phyloP scores from a whole-genome alignment of 179 eudicot genomes.

The Heliamphora pulchella region DNA sequence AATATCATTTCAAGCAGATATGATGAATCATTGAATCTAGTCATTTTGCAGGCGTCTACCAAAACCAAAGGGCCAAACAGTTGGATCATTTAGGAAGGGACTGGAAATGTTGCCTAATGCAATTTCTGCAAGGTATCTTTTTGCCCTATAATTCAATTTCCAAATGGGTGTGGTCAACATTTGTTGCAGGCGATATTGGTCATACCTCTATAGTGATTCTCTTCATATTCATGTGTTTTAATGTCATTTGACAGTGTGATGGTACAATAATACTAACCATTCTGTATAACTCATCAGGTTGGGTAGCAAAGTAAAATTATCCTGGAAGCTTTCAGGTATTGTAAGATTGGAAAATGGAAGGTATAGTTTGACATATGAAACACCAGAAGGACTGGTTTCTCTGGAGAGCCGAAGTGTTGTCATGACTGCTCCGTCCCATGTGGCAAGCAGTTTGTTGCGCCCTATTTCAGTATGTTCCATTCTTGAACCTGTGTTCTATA shows the following conservation, averaged over 20 bases:
- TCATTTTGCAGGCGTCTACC: conserved; percentile 61
- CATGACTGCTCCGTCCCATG: conserved; percentile 72
- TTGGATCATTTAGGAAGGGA: conserved; percentile 81
- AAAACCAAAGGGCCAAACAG: conserved; percentile 79
- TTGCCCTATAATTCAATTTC: not conserved
- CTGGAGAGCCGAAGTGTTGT: conserved; percentile 57
- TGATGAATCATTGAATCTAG: not conserved
- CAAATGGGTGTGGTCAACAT: no score
- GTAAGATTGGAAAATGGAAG: conserved; percentile 40
- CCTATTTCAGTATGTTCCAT: conserved; percentile 60
- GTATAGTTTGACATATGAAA: conserved; percentile 61
- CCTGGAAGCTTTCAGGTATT: conserved; percentile 70
- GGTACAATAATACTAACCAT: not conserved
- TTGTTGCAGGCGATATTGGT: no score
- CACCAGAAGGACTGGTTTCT: conserved; percentile 55
- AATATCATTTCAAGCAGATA: not conserved
- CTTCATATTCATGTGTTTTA: not conserved
- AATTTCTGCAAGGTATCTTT: conserved; percentile 50
- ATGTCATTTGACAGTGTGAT: no score
- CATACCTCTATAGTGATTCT: not conserved
- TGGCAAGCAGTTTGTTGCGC: conserved; percentile 56
- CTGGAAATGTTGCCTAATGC: conserved; percentile 67
- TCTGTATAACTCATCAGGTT: conserved; percentile 35
- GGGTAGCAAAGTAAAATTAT: conserved; percentile 62
- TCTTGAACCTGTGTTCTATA: not conserved